Percentiles rank a stretch among this genome's conserved stretches.
Conservation (phyloP, 2,329 filamentous ascomycete genomes). For the Gyromitra esculenta region DNA sequence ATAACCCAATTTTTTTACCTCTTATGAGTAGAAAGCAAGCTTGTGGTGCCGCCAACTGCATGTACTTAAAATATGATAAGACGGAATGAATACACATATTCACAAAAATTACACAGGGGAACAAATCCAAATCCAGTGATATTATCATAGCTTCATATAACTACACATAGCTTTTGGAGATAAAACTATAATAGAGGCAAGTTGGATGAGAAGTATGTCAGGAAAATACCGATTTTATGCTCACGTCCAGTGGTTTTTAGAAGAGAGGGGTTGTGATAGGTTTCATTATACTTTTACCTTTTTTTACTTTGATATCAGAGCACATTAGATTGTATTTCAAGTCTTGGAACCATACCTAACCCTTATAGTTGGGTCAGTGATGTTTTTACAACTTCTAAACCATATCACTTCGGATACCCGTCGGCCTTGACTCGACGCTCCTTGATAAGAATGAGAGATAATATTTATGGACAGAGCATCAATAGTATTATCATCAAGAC, state of each 20-base stretch:
- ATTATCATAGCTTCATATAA: neutral
- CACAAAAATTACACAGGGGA: neutral
- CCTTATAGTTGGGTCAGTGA: constrained; percentile 32
- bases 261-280: neutral
- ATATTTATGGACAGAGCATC: constrained; percentile 4
- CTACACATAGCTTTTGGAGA: too few relatives aligned
- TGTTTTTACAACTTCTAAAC: constrained; percentile 33
- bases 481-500: constrained; percentile 1
- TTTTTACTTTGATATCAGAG: neutral
- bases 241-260: neutral
- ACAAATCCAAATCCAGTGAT: neutral
- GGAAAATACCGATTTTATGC: neutral
- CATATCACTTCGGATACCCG: neutral
- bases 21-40: neutral
- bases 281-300: neutral
- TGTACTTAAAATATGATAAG: neutral
- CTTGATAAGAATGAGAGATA: neutral
- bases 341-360: constrained; percentile 9
- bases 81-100: neutral
- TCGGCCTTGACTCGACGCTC: neutral
- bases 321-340: neutral
- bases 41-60: neutral
- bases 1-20: neutral
- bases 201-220: neutral
- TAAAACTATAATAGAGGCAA: too few relatives aligned